These are phyloP conservation scores for Rosa rugosa DNA, from an alignment of 306 rosid species.

Conservation along the genomic window DNA sequence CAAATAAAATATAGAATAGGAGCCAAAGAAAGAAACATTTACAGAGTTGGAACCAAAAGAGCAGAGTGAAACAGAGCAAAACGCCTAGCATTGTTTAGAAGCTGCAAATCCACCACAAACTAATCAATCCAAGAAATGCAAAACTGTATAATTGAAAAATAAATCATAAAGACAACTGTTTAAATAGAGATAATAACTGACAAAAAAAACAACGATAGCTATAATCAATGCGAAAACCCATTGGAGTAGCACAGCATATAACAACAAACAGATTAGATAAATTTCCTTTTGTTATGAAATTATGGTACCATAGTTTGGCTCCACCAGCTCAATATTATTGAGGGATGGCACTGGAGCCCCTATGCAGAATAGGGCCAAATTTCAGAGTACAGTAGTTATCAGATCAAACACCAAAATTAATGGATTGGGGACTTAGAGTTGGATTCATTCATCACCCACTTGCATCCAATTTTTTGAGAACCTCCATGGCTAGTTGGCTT, in stretches of 20 bases:
- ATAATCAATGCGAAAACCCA: too few relatives aligned
- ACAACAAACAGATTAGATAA: too few relatives aligned
- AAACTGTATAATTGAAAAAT: too few relatives aligned
- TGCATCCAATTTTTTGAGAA: slow-evolving; percentile 28
- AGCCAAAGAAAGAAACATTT: not conserved
- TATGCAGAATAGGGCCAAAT: slow-evolving; percentile 8
- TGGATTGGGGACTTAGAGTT: slow-evolving; percentile 38
- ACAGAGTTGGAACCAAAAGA: slow-evolving; percentile 49
- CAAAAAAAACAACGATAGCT: too few relatives aligned
- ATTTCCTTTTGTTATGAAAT: not conserved
- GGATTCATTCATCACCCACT: slow-evolving; percentile 36
- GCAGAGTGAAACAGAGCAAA: slow-evolving; percentile 61
- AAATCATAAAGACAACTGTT: too few relatives aligned
- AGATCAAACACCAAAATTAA: slow-evolving; percentile 22
- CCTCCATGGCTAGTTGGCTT: not conserved
- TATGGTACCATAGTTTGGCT: not conserved
- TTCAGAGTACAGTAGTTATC: slow-evolving; percentile 21
- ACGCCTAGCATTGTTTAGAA: slow-evolving; percentile 65
- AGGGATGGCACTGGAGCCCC: slow-evolving; percentile 24
- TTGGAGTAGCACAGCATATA: too few relatives aligned
- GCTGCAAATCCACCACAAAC: too few relatives aligned
- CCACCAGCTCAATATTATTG: slow-evolving; percentile 34
- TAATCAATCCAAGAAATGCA: too few relatives aligned
- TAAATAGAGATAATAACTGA: too few relatives aligned
- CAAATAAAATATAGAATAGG: not conserved